These are phyloP conservation scores for Salix purpurea DNA, from an alignment of 345 rosid genomes.

Conservation along the genomic window DNA sequence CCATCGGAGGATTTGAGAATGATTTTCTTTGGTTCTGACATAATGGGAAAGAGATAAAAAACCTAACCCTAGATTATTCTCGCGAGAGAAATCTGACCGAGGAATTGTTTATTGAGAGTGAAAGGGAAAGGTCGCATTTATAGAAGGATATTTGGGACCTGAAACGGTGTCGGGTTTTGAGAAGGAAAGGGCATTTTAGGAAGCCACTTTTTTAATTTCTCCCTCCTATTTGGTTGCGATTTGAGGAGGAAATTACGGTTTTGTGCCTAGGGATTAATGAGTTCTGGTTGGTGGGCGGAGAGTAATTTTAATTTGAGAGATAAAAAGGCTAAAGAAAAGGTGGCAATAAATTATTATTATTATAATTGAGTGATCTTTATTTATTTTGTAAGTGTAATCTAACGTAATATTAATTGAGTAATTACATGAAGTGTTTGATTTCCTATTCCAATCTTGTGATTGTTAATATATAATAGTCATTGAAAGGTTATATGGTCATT, in stretches of 20 bases:
- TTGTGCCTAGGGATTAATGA: neutral
- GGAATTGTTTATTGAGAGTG: neutral
- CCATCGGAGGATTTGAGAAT: constrained; percentile 57
- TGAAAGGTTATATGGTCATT: no score
- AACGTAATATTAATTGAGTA: no score
- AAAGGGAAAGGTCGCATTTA: neutral
- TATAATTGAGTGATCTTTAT: neutral
- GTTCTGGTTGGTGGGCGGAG: neutral
- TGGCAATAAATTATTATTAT: neutral
- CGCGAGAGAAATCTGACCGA: neutral
- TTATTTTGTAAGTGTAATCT: no score
- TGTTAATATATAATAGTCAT: no score
- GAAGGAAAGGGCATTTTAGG: neutral
- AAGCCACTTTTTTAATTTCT: neutral
- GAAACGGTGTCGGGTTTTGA: neutral
- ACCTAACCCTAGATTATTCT: neutral
- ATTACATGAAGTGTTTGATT: no score
- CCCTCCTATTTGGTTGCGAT: neutral
- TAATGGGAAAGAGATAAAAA: neutral
- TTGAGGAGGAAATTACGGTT: neutral
- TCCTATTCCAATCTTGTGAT: rapidly evolving
- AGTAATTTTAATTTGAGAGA: neutral
- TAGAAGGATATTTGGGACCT: neutral
- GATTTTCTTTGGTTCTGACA: constrained; percentile 31
- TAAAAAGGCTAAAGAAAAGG: neutral